A percentile compares a stretch with the other conserved stretches of the same genome.
These are phyloP conservation scores for Fonsecaea erecta DNA, from an alignment of 2,329 filamentous ascomycete species.

Conservation along the genomic window DNA sequence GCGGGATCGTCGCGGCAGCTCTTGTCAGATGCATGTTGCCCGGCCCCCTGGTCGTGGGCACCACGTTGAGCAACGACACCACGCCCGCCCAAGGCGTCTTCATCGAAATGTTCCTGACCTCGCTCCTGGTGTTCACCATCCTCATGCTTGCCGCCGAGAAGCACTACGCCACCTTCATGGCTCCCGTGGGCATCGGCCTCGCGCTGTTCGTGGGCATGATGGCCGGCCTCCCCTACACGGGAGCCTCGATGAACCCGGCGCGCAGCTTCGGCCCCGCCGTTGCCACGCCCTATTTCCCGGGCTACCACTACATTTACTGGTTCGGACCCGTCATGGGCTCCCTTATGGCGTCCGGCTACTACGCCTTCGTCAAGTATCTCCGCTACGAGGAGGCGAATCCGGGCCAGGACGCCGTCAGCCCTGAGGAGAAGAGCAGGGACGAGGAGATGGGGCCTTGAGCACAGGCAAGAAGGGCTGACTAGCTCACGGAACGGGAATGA, in stretches of 20 bases:
- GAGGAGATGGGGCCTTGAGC: slow-evolving; percentile 6
- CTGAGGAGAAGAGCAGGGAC: slow-evolving; percentile 16
- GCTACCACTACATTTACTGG: slow-evolving; percentile 49
- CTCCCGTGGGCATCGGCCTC: slow-evolving; percentile 73
- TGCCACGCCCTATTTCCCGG: slow-evolving; percentile 50
- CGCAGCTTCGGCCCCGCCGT: slow-evolving; percentile 54
- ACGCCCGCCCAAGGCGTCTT: slow-evolving; percentile 65
- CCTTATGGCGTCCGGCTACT: slow-evolving; percentile 55
- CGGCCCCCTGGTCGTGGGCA: slow-evolving; percentile 59
- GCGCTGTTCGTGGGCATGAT: slow-evolving; percentile 64
- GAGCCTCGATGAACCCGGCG: slow-evolving; percentile 54
- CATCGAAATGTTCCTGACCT: slow-evolving; percentile 69
- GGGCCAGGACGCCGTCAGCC: slow-evolving; percentile 55
- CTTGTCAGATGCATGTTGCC: slow-evolving; percentile 63
- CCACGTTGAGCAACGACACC: slow-evolving; percentile 57
- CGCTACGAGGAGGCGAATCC: slow-evolving; percentile 51
- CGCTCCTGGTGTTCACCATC: slow-evolving; percentile 66
- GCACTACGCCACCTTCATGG: slow-evolving; percentile 71
- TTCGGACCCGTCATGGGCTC: slow-evolving; percentile 52
- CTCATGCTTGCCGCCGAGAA: slow-evolving; percentile 75
- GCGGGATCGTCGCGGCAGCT: slow-evolving; percentile 63
- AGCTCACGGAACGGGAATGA: no score
- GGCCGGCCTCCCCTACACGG: slow-evolving; percentile 53
- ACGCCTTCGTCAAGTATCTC: slow-evolving; percentile 51
- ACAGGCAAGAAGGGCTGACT: no score